A percentile compares a stretch with the other conserved stretches of the same genome.
These are phyloP conservation scores for Calocybe gangraenosa DNA, from an alignment of 768 basidiomycete genomes.

Conservation along the genomic window DNA sequence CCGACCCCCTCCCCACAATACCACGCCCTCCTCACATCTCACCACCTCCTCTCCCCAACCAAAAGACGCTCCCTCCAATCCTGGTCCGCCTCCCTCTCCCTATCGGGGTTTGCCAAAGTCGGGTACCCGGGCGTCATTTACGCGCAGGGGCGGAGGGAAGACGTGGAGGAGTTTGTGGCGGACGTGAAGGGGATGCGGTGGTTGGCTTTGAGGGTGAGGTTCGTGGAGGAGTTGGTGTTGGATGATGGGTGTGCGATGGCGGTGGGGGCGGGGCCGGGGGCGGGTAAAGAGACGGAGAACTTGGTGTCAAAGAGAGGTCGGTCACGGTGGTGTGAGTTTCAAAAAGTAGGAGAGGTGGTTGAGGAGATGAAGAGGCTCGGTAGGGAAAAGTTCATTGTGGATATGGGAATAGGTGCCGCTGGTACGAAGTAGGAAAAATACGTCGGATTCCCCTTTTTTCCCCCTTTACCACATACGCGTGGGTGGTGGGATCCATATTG, in stretches of 20 bases:
- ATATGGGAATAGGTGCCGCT: constrained; percentile 61
- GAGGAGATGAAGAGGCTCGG: constrained; percentile 61
- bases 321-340: no score
- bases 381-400: constrained; percentile 49
- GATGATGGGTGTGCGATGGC: constrained; percentile 5
- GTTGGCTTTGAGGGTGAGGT: constrained; percentile 64
- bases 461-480: no score
- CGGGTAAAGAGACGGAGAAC: constrained; percentile 50
- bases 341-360: constrained; percentile 67
- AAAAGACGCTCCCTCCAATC: constrained; percentile 55
- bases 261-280: constrained; percentile 11
- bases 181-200: constrained; percentile 77
- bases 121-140: constrained; percentile 78
- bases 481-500: no score
- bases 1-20: constrained; percentile 23
- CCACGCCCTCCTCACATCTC: constrained; percentile 69
- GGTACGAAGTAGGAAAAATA: constrained; percentile 11
- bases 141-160: constrained; percentile 47
- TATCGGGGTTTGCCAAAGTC: constrained; percentile 69
- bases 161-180: constrained; percentile 58
- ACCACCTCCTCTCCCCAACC: constrained; percentile 63
- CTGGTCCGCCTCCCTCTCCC: constrained; percentile 50
- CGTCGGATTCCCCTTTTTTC: no score
- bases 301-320: no score
- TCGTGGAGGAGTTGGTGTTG: constrained; percentile 42